phyloP scores from a whole-genome alignment of 2,329 filamentous ascomycete genomes.

The Arthrobotrys musiformis region DNA sequence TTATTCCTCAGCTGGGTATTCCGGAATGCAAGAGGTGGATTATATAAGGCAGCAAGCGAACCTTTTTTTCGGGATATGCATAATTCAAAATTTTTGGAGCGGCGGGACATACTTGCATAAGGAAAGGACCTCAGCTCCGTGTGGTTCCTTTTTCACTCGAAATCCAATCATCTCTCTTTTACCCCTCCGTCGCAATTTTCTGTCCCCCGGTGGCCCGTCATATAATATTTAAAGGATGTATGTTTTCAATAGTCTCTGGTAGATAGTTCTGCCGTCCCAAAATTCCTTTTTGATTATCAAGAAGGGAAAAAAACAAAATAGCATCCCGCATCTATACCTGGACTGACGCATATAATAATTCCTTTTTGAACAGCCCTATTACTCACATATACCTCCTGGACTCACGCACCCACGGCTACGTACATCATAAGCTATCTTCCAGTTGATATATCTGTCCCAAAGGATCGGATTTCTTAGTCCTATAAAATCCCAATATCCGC shows the following conservation, averaged over 20 bases:
- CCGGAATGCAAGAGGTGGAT: slow-evolving; percentile 8
- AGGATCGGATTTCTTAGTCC: slow-evolving; percentile 34
- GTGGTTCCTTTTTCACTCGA: slow-evolving; percentile 14
- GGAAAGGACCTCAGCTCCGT: slow-evolving; percentile 44
- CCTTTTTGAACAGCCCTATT: slow-evolving; percentile 51
- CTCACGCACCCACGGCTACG: slow-evolving; percentile 23
- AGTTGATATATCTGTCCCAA: slow-evolving; percentile 38
- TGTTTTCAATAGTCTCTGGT: slow-evolving; percentile 16
- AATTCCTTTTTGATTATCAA: background rate
- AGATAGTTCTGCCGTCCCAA: slow-evolving; percentile 15
- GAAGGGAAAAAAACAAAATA: slow-evolving; percentile 39
- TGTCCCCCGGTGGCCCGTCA: slow-evolving; percentile 48
- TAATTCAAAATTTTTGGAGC: slow-evolving; percentile 17
- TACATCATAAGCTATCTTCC: slow-evolving; percentile 38
- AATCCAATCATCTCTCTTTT: slow-evolving; percentile 17
- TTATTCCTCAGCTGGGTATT: slow-evolving; percentile 42
- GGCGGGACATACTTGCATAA: slow-evolving; percentile 53
- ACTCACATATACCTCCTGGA: slow-evolving; percentile 28
- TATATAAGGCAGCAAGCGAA: slow-evolving; percentile 55
- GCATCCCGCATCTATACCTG: slow-evolving; percentile 14
- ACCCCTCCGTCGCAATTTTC: slow-evolving; percentile 30
- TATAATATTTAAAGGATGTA: slow-evolving; percentile 27
- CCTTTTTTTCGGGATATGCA: slow-evolving; percentile 50
- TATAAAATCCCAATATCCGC: slow-evolving; percentile 44
- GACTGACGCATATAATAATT: slow-evolving; percentile 44